Percentiles rank a stretch among this genome's conserved stretches.
Conservation (phyloP, 768 basidiomycete genomes). For the Psilocybe tampanensis region DNA sequence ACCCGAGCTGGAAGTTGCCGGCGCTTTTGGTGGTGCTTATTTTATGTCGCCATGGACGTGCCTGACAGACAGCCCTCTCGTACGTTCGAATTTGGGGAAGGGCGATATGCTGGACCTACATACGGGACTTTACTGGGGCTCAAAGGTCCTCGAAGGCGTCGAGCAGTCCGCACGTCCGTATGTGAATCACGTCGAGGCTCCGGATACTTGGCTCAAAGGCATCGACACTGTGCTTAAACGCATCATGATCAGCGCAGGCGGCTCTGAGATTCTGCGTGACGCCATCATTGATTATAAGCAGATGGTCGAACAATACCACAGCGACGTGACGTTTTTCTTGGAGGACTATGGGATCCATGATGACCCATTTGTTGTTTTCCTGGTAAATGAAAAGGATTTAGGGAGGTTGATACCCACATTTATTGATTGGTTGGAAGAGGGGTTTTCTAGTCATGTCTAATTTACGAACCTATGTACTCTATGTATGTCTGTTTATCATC, state of each 20-base stretch:
- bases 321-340: slow-evolving; percentile 10
- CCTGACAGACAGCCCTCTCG: slow-evolving; percentile 20
- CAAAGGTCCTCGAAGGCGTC: slow-evolving; percentile 2
- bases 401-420: slow-evolving; percentile 5
- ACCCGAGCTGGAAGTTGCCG: slow-evolving; percentile 21
- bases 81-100: neutral
- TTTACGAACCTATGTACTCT: no score
- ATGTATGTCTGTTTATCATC: no score
- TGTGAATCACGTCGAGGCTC: slow-evolving; percentile 21
- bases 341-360: slow-evolving; percentile 17
- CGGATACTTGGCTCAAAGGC: slow-evolving; percentile 27
- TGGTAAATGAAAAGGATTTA: neutral
- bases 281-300: slow-evolving; percentile 20
- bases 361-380: slow-evolving; percentile 13
- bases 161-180: slow-evolving; percentile 5
- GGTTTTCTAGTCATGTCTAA: neutral
- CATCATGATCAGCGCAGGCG: slow-evolving; percentile 29
- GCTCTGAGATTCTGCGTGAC: slow-evolving; percentile 25
- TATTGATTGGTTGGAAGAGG: slow-evolving; percentile 14
- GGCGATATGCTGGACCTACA: slow-evolving; percentile 3
- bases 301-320: slow-evolving; percentile 9
- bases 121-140: neutral
- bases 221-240: slow-evolving; percentile 25
- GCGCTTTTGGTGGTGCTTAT: slow-evolving; percentile 32
- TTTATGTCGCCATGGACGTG: slow-evolving; percentile 44